Conservation (phyloP, 257 asterid species). For the Petunia secreta region DNA sequence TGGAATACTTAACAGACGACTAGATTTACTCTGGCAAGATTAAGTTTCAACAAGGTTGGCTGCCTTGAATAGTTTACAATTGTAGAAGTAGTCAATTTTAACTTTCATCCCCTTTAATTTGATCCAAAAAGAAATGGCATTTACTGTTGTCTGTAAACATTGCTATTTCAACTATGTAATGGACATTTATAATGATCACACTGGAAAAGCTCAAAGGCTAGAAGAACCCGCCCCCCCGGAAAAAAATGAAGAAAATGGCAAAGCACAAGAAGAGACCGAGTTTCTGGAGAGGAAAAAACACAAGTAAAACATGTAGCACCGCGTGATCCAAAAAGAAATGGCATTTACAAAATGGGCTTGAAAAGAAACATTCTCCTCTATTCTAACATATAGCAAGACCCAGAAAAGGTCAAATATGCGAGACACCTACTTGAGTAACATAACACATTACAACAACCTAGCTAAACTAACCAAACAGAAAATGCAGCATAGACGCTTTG, state of each 20-base stretch:
- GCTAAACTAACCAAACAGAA: too few species aligned
- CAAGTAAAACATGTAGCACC: too few species aligned
- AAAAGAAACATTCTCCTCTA: too few species aligned
- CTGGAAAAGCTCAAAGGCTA: not conserved
- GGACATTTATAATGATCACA: not conserved
- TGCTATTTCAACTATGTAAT: not conserved
- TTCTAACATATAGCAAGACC: too few species aligned
- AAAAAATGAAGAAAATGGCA: too few species aligned
- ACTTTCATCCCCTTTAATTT: too few species aligned
- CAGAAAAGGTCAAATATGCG: too few species aligned
- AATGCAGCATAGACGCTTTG: too few species aligned
- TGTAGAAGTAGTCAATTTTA: not conserved
- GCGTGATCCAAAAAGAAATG: too few species aligned
- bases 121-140: not conserved
- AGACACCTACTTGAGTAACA: not conserved
- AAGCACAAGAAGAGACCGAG: not conserved
- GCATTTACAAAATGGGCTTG: too few species aligned
- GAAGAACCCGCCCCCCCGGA: not conserved
- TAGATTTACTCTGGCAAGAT: not conserved
- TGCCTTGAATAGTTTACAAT: not conserved
- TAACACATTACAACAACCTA: not conserved
- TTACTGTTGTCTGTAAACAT: not conserved
- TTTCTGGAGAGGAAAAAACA: too few species aligned
- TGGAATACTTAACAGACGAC: not conserved
- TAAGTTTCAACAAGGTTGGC: not conserved